Conservation (phyloP, 257 asterid species). For the Solanum virginianum region DNA sequence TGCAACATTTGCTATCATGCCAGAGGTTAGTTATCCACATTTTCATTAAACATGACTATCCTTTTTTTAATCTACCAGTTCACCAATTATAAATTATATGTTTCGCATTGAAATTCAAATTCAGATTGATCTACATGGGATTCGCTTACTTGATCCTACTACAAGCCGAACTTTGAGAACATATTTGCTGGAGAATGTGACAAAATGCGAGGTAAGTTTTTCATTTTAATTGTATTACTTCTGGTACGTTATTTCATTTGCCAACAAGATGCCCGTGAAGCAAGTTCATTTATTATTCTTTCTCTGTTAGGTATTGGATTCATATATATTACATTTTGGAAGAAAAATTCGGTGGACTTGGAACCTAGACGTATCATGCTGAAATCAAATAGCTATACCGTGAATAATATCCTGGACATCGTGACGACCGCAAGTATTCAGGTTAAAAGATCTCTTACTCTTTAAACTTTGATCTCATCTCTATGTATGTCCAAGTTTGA, state of each 20-base stretch:
- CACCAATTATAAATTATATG: not conserved
- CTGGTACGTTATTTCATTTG: not conserved
- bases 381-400: slow-evolving; percentile 77
- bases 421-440: slow-evolving; percentile 93
- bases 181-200: slow-evolving; percentile 56
- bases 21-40: too few relatives aligned
- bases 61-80: not conserved
- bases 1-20: too few relatives aligned
- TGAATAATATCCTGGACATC: slow-evolving; percentile 63
- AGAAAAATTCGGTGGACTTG: slow-evolving; percentile 48
- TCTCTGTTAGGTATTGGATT: slow-evolving; percentile 55
- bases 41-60: too few relatives aligned
- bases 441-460: slow-evolving; percentile 23
- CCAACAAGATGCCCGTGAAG: not conserved
- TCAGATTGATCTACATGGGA: slow-evolving; percentile 87
- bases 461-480: not conserved
- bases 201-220: slow-evolving; percentile 67
- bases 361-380: slow-evolving; percentile 69
- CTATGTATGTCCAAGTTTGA: not conserved
- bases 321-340: slow-evolving; percentile 83
- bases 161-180: slow-evolving; percentile 45
- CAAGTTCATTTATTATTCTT: not conserved
- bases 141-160: slow-evolving; percentile 59
- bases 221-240: not conserved
- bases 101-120: not conserved